Conservation (phyloP, 805 yeast genomes). For the Suhomyces sp. region DNA sequence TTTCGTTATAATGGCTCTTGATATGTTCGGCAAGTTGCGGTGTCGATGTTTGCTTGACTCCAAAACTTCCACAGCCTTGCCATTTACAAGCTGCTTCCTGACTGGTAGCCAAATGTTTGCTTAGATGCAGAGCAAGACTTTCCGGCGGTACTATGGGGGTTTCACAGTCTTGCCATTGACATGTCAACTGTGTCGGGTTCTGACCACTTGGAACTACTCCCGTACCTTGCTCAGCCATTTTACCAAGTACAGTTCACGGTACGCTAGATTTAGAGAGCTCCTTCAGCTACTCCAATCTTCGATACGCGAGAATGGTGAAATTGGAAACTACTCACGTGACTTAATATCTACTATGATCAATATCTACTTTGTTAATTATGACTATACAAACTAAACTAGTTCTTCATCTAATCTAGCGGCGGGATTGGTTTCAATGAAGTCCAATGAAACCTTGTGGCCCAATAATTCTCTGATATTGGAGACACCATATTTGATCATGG, state of each 20-base stretch:
- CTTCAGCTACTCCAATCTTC: neutral
- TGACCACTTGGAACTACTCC: neutral
- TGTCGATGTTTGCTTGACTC: conserved; percentile 50
- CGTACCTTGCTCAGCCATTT: neutral
- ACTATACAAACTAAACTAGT: conserved; percentile 24
- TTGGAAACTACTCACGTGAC: neutral
- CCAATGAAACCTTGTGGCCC: conserved; percentile 95
- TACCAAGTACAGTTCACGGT: neutral
- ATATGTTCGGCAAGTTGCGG: conserved; percentile 62
- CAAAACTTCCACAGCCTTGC: conserved; percentile 55
- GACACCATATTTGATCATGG: conserved; percentile 97
- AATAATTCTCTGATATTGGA: conserved; percentile 93
- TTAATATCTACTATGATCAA: too few species aligned
- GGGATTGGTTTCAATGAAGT: conserved; percentile 92
- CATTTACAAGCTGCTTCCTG: conserved; percentile 46
- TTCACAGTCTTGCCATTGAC: conserved; percentile 27
- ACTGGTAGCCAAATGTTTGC: conserved; percentile 23
- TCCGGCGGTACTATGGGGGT: neutral
- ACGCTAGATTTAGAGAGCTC: neutral
- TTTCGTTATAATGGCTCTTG: conserved; percentile 64
- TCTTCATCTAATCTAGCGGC: conserved; percentile 89
- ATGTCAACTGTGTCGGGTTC: conserved; percentile 5
- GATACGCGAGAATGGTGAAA: neutral
- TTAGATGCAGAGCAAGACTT: conserved; percentile 31
- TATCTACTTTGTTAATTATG: neutral